A percentile compares a stretch with the other conserved stretches of the same genome.
phyloP scores from a whole-genome alignment of 345 rosid genomes.

The Eutrema yunnanense region DNA sequence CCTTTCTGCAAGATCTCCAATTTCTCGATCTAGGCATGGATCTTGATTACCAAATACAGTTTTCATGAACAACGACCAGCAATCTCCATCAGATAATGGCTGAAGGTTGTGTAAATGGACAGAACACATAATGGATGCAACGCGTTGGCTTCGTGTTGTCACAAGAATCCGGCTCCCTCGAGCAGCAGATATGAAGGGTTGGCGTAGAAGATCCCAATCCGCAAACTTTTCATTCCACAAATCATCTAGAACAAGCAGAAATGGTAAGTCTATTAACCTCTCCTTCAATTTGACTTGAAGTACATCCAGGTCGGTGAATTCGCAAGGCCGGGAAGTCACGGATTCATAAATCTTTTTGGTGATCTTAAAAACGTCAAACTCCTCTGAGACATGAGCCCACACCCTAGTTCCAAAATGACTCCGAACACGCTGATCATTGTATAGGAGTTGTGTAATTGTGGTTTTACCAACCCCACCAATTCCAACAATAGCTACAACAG shows the following conservation, averaged over 20 bases:
- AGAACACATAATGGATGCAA: conserved; percentile 24
- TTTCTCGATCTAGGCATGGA: conserved; percentile 6
- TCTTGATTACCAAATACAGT: conserved; percentile 19
- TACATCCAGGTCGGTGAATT: conserved; percentile 28
- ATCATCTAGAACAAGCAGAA: conserved; percentile 38
- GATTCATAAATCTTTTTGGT: conserved; percentile 33
- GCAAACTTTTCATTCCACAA: conserved; percentile 32
- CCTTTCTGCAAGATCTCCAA: conserved; percentile 32
- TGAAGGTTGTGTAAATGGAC: conserved; percentile 21
- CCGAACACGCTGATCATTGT: conserved; percentile 23
- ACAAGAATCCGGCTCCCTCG: conserved; percentile 35
- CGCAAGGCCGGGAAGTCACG: conserved; percentile 19
- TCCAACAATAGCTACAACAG: conserved; percentile 33
- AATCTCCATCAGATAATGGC: conserved; percentile 32
- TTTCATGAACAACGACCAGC: conserved; percentile 29
- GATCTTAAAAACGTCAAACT: conserved; percentile 35
- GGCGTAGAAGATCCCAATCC: conserved; percentile 31
- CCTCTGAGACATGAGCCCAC: conserved; percentile 42
- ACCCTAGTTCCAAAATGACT: conserved; percentile 14
- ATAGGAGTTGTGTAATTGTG: conserved; percentile 36
- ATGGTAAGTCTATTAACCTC: conserved; percentile 12
- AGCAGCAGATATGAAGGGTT: conserved; percentile 24
- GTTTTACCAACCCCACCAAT: conserved; percentile 41
- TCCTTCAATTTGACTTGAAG: conserved; percentile 34
- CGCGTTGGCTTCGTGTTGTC: conserved; percentile 32